These are phyloP conservation scores for Pythium graminicola DNA, from an alignment of 352 stramenopile genomes.

Conservation along the genomic window DNA sequence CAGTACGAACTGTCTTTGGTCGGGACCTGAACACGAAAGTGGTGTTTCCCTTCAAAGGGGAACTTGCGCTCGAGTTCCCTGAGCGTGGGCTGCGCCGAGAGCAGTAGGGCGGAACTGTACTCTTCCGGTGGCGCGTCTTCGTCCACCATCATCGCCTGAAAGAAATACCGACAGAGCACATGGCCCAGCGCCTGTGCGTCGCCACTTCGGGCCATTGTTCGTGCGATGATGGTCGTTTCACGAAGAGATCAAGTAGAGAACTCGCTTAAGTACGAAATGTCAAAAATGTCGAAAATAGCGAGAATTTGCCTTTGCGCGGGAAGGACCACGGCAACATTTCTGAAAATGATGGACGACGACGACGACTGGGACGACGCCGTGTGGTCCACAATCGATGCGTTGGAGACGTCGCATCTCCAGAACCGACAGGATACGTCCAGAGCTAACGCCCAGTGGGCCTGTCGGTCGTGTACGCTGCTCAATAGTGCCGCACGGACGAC, in stretches of 20 bases:
- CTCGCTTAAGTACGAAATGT: constrained; percentile 15
- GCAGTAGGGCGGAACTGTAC: constrained; percentile 50
- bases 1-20: constrained; percentile 39
- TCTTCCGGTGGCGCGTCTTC: constrained; percentile 37
- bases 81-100: constrained; percentile 60
- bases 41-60: constrained; percentile 64
- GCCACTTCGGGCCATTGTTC: not conserved
- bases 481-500: constrained; percentile 31
- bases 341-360: constrained; percentile 35
- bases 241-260: constrained; percentile 17
- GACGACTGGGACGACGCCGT: constrained; percentile 84
- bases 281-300: constrained; percentile 11
- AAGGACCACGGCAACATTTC: constrained; percentile 19
- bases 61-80: constrained; percentile 60
- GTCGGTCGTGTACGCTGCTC: constrained; percentile 56
- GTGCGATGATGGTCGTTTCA: constrained; percentile 1
- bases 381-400: constrained; percentile 53
- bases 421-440: constrained; percentile 10
- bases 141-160: constrained; percentile 68
- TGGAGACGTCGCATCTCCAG: constrained; percentile 33
- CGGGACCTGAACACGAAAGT: constrained; percentile 63
- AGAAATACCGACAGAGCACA: constrained; percentile 81
- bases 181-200: constrained; percentile 6
- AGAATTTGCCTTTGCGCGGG: not conserved
- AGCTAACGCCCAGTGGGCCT: constrained; percentile 28